Conservation (phyloP, 805 yeast species). For the Starmerella bombi region DNA sequence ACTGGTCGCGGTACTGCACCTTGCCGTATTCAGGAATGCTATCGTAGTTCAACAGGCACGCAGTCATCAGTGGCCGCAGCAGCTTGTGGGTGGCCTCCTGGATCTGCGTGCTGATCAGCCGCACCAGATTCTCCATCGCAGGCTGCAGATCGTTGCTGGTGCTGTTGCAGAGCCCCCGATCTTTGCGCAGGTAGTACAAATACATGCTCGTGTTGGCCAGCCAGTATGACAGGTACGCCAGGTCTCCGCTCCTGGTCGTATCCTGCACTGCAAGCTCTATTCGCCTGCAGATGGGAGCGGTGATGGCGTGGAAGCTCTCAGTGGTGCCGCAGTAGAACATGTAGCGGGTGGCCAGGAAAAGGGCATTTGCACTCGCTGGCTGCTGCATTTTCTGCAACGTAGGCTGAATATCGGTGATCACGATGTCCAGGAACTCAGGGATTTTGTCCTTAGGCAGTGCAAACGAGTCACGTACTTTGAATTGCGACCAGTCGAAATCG, state of each 20-base stretch:
- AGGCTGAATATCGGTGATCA: conserved; percentile 28
- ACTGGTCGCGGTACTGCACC: conserved; percentile 60
- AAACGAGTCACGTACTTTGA: conserved; percentile 31
- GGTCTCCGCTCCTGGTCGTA: conserved; percentile 25
- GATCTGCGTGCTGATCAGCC: conserved; percentile 6
- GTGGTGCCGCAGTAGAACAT: conserved; percentile 28
- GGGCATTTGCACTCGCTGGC: conserved; percentile 33
- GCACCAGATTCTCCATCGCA: conserved; percentile 10
- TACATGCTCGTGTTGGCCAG: conserved; percentile 64
- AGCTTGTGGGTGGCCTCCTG: conserved; percentile 10
- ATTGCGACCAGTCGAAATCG: conserved; percentile 32
- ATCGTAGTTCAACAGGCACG: conserved; percentile 44
- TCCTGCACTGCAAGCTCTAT: conserved; percentile 26
- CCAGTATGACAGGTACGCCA: conserved; percentile 62
- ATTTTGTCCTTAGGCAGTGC: conserved; percentile 29
- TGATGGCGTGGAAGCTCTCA: conserved; percentile 18
- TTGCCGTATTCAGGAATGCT: conserved; percentile 72
- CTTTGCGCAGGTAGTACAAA: conserved; percentile 63
- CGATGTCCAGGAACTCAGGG: conserved; percentile 29
- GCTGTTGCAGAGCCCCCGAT: conserved; percentile 31
- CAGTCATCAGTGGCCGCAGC: conserved; percentile 17
- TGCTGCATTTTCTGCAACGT: conserved; percentile 27
- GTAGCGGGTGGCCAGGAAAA: conserved; percentile 31
- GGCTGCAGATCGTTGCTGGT: conserved; percentile 20
- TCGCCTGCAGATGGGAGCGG: conserved; percentile 26